These are phyloP conservation scores for Ceratocystis eucalypticola DNA, from an alignment of 2,329 filamentous ascomycete species.

Conservation along the genomic window DNA sequence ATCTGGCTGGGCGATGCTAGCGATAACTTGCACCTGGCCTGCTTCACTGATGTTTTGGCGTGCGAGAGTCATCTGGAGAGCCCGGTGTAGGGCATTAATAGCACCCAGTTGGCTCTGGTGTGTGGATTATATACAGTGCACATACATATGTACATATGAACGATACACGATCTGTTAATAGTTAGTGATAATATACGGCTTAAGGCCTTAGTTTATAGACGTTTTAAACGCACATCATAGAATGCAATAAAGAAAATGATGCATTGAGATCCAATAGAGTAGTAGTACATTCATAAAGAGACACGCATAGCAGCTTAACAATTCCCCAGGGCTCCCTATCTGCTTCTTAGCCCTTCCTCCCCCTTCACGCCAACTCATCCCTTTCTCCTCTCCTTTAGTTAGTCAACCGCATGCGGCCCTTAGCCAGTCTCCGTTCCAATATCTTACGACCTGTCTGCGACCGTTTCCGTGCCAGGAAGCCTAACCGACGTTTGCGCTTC, in stretches of 20 bases:
- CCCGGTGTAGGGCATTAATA: slow-evolving; percentile 8
- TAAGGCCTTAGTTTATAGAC: not conserved
- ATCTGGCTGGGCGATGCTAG: slow-evolving; percentile 31
- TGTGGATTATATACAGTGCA: not conserved
- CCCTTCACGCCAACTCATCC: not conserved
- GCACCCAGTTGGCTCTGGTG: not conserved
- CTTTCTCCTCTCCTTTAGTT: slow-evolving; percentile 1
- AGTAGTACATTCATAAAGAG: slow-evolving; percentile 14
- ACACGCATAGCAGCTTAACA: not conserved
- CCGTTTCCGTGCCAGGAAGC: slow-evolving; percentile 40
- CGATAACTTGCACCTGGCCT: slow-evolving; percentile 26
- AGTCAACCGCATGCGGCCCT: slow-evolving; percentile 31
- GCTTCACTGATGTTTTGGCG: slow-evolving; percentile 24
- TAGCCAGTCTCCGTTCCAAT: slow-evolving; percentile 37
- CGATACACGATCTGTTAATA: not conserved
- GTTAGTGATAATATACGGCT: not conserved
- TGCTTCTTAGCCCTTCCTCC: no score
- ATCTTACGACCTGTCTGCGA: slow-evolving; percentile 40
- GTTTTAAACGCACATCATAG: not conserved
- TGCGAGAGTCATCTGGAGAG: slow-evolving; percentile 23
- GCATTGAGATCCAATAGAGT: slow-evolving; percentile 10
- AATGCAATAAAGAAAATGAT: not conserved
- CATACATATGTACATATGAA: not conserved
- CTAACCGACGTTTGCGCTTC: slow-evolving; percentile 45
- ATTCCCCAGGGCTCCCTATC: not conserved